phyloP scores from a whole-genome alignment of 495 filamentous ascomycete species.

The Talaromyces ruber region DNA sequence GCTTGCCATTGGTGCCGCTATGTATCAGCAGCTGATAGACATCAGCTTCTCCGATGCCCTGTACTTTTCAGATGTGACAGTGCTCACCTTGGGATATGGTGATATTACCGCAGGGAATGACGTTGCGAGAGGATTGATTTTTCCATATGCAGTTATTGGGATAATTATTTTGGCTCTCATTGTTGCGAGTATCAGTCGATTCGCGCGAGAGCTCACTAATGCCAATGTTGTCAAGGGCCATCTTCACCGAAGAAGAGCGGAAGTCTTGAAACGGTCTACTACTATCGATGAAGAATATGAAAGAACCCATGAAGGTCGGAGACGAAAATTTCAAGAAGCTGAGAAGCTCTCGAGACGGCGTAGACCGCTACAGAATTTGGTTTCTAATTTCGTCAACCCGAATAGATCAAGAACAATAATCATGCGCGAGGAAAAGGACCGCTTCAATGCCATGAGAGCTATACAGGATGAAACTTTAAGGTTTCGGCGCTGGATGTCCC shows the following conservation, averaged over 20 bases:
- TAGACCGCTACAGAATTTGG: not conserved
- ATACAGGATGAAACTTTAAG: constrained; percentile 58
- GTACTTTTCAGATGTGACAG: constrained; percentile 59
- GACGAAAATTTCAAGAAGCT: not conserved
- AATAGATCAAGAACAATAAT: constrained; percentile 15
- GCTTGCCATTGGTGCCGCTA: constrained; percentile 50
- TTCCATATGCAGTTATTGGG: constrained; percentile 78
- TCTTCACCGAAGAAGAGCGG: constrained; percentile 45
- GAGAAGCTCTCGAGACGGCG: not conserved
- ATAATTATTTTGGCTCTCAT: constrained; percentile 84
- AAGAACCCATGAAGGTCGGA: not conserved
- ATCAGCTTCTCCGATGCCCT: constrained; percentile 48
- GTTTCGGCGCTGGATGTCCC: constrained; percentile 60
- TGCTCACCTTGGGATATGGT: constrained; percentile 59
- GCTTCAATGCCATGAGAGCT: constrained; percentile 74
- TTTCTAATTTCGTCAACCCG: constrained; percentile 7
- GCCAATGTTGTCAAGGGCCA: constrained; percentile 61
- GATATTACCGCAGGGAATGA: constrained; percentile 41
- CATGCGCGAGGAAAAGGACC: constrained; percentile 51
- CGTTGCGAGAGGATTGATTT: constrained; percentile 56
- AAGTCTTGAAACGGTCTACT: constrained; percentile 47
- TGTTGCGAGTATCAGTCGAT: constrained; percentile 71
- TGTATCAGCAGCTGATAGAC: constrained; percentile 42
- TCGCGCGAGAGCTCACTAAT: constrained; percentile 51
- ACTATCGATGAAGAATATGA: constrained; percentile 19